Evolutionary conservation across 306 rosid species (phyloP), one percentile per base, ranked within the genome.

Genomic region (Cicer yamashitae): DNA sequence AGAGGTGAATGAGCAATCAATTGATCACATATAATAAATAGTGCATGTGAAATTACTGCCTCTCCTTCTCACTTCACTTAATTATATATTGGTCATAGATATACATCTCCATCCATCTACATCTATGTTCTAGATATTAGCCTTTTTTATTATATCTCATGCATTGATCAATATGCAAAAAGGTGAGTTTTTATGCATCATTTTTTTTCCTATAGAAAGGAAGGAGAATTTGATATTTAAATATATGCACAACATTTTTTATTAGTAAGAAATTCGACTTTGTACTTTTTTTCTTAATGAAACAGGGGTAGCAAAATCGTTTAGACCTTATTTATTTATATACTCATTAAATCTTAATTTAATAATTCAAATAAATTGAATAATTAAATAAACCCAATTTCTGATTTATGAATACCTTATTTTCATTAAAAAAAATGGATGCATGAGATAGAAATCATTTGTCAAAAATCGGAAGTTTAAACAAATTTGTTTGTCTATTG

Each of bases 11-110:
- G 75, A 79, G 48, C 38, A 47, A 54, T 41, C 41, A 46, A 47
- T 56, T 52, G 1, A 65, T 46, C n/a, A 48, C 46, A 71, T 71
- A 67, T 71, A 67, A 77, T 53, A 67, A 20, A 82, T 65, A 57
- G 72, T 85, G 63, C 84, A 85, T 80, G 84, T 66, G 81, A 82
- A 77, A 56, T 70, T 60, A 34, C 63, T 59, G 44, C 70, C 43
- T 43, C 59, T 76, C 17, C 74, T 40, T 60, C 75, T 79, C 81
- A 65, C 30, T 76, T 77, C 37, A 46, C 44, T 60, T 60, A 56
- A 22, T 77, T 66, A 6, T 71, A 30, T 12, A 65, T 81, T 81
- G 63, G 46, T 54, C 13, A 25, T 40, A 6, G 38, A 37, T 59
- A 67, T 45, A 14, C 58, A 59, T 59, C 62, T 58, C 70, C 34